Evolutionary conservation across 1,284 basidiomycete species (phyloP).

Genomic region (Ceratobasidium sp.): DNA sequence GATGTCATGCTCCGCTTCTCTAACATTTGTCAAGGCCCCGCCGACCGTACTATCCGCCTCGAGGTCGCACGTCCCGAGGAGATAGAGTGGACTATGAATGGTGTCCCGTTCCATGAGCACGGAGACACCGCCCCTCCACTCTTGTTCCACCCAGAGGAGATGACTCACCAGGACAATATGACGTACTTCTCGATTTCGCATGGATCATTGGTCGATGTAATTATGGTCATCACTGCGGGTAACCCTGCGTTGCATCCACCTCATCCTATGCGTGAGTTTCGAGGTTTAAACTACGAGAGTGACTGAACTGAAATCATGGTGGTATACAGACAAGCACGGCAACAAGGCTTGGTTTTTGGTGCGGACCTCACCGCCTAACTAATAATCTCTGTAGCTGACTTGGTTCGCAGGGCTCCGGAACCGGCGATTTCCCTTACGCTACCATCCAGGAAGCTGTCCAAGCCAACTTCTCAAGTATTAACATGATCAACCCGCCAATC

Average conservation of each 20-base stretch:
- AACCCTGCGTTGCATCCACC: conserved; percentile 34
- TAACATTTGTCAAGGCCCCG: conserved; percentile 12
- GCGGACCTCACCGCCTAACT: background rate
- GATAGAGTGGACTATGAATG: conserved; percentile 28
- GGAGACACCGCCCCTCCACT: conserved; percentile 9
- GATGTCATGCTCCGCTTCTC: too few species aligned
- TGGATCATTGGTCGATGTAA: conserved; percentile 23
- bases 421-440: conserved; percentile 10
- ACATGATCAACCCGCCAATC: conserved; percentile 7
- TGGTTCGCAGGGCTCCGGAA: conserved; percentile 4
- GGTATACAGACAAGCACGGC: conserved; percentile 15
- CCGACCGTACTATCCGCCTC: conserved; percentile 32
- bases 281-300: background rate
- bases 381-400: too few species aligned
- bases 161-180: conserved; percentile 21
- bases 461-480: conserved; percentile 19
- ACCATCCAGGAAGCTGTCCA: conserved; percentile 20
- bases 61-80: conserved; percentile 17
- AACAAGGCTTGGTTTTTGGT: conserved; percentile 42
- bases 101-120: conserved; percentile 23
- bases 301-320: background rate
- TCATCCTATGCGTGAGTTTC: conserved; percentile 30
- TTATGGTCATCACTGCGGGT: conserved; percentile 27
- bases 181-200: conserved; percentile 18
- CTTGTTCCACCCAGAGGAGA: background rate